These are phyloP conservation scores for Globisporangium okanoganense DNA, from an alignment of 352 stramenopile species.

Conservation along the genomic window DNA sequence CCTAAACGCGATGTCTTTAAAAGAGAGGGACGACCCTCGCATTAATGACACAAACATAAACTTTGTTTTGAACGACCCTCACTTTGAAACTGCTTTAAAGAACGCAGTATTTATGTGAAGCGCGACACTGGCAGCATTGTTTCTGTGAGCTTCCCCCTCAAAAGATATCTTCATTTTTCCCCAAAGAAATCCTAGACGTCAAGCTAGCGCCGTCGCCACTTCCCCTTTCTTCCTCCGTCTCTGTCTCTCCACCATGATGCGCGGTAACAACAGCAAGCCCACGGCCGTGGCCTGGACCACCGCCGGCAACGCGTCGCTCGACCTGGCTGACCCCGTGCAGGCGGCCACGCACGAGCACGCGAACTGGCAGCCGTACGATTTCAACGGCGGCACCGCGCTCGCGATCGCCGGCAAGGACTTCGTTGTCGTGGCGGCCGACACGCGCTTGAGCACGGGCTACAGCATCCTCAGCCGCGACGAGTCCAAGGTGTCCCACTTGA, in stretches of 20 bases:
- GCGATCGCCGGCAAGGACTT: conserved; percentile 96
- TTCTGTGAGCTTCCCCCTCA: background rate
- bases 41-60: no score
- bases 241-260: conserved; percentile 10
- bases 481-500: conserved; percentile 86
- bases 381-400: conserved; percentile 84
- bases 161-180: conserved; percentile 5
- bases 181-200: conserved; percentile 4
- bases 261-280: conserved; percentile 28
- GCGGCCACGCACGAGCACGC: conserved; percentile 37
- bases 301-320: conserved; percentile 44
- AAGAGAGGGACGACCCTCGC: no score
- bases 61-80: no score
- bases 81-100: no score
- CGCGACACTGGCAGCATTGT: background rate
- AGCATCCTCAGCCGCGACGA: conserved; percentile 95
- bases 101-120: no score
- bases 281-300: conserved; percentile 64
- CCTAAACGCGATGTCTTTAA: no score
- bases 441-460: conserved; percentile 95
- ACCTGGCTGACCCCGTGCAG: conserved; percentile 29
- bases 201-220: conserved; percentile 1
- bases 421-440: conserved; percentile 95
- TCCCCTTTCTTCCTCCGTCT: background rate
- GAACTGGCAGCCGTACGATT: conserved; percentile 82